Conservation (phyloP, 352 stramenopile species). For the Phytophthora hibernalis region DNA sequence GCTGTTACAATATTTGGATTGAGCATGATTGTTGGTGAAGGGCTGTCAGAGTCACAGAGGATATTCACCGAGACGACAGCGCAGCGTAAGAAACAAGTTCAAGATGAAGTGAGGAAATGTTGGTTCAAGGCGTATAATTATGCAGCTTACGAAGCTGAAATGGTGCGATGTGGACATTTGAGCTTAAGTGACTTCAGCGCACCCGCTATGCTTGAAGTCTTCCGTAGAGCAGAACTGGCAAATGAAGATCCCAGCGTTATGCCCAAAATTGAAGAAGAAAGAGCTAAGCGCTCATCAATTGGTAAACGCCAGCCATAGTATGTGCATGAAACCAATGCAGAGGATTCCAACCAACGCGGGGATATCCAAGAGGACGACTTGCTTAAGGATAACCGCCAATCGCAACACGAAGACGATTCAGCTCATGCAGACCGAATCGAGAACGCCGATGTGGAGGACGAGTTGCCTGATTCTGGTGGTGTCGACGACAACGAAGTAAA, state of each 20-base stretch:
- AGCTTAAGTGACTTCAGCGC: conserved; percentile 60
- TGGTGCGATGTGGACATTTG: conserved; percentile 42
- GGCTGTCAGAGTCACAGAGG: conserved; percentile 50
- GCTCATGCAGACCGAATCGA: not conserved
- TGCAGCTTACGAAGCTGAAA: conserved; percentile 59
- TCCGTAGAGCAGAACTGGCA: conserved; percentile 41
- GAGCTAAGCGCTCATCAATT: not conserved
- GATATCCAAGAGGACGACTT: not conserved
- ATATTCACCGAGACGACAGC: conserved; percentile 49
- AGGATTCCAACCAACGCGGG: not conserved
- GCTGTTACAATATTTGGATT: conserved; percentile 69
- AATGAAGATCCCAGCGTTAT: conserved; percentile 6
- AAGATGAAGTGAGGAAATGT: conserved; percentile 40
- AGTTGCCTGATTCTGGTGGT: not conserved
- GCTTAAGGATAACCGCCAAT: not conserved
- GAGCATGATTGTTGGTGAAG: conserved; percentile 68
- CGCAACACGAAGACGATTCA: too few species aligned
- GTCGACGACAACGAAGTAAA: not conserved
- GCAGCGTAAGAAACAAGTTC: conserved; percentile 50
- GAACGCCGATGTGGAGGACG: not conserved
- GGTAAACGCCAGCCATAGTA: conserved; percentile 3
- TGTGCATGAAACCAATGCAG: not conserved
- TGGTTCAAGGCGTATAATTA: conserved; percentile 70
- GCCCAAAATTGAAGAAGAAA: conserved; percentile 17
- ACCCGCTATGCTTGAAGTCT: conserved; percentile 59